Evolutionary conservation across 2,329 filamentous ascomycete genomes (phyloP).

Genomic region (Xylaria sp.): DNA sequence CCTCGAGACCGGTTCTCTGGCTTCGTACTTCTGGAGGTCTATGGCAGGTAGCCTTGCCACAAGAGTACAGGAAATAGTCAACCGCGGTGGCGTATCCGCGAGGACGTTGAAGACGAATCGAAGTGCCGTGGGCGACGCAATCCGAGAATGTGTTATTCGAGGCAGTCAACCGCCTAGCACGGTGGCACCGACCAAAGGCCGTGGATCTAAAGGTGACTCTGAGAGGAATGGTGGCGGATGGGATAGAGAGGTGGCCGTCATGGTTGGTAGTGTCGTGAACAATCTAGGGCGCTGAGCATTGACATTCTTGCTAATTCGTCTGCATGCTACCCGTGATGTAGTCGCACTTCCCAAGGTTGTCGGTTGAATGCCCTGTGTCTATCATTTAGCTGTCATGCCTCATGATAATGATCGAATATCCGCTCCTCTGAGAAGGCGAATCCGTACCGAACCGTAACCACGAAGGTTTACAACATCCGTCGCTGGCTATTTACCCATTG

Average conservation of each 20-base stretch:
- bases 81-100: conserved; percentile 83
- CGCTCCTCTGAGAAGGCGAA: background rate
- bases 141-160: conserved; percentile 83
- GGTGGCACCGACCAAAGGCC: conserved; percentile 57
- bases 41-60: conserved; percentile 81
- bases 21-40: conserved; percentile 93
- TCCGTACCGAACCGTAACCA: background rate
- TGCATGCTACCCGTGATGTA: background rate
- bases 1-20: conserved; percentile 88
- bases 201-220: conserved; percentile 54
- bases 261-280: conserved; percentile 85
- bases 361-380: background rate
- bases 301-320: background rate
- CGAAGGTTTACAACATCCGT: background rate
- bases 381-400: background rate
- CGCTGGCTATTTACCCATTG: background rate
- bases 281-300: conserved; percentile 58
- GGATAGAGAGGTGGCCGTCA: conserved; percentile 94
- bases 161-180: conserved; percentile 76
- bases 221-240: conserved; percentile 67
- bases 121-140: conserved; percentile 77
- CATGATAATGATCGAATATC: background rate
- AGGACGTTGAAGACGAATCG: conserved; percentile 82
- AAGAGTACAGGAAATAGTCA: conserved; percentile 85
- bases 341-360: background rate